Conservation (phyloP, 164 flowering plant species). For the Malania oleifera region DNA sequence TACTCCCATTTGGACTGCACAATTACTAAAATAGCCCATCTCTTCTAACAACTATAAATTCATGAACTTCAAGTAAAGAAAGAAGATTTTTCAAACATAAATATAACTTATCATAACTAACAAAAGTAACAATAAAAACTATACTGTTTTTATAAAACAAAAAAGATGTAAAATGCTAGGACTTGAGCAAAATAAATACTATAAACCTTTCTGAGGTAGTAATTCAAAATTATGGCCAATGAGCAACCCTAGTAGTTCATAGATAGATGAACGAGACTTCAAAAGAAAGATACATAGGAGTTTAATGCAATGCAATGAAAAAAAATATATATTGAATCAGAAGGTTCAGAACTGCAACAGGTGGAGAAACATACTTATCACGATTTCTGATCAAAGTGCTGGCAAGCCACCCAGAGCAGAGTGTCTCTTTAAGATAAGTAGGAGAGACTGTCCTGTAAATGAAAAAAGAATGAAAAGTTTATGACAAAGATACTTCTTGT, state of each 20-base stretch:
- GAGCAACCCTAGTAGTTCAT: background rate
- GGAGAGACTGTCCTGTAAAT: slow-evolving; percentile 68
- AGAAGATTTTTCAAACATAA: too few species aligned
- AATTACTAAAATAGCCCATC: too few species aligned
- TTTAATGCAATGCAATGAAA: background rate
- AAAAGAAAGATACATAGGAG: background rate
- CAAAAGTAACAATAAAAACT: too few species aligned
- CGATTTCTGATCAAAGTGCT: slow-evolving; percentile 43
- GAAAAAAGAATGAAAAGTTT: slow-evolving; percentile 19
- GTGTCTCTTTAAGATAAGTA: slow-evolving; percentile 59
- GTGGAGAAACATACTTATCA: slow-evolving; percentile 42
- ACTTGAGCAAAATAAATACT: too few species aligned
- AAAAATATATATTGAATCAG: background rate
- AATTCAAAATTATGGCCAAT: too few species aligned
- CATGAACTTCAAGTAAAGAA: too few species aligned
- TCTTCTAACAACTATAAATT: too few species aligned
- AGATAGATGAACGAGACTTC: background rate
- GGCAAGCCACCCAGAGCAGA: slow-evolving; percentile 65
- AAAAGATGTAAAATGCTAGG: too few species aligned
- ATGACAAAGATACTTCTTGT: background rate
- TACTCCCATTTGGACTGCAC: too few species aligned
- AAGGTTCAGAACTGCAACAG: background rate
- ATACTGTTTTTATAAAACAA: too few species aligned
- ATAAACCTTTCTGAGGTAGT: too few species aligned
- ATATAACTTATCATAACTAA: too few species aligned